Evolutionary conservation across 2,329 filamentous ascomycete species (phyloP).

Genomic region (Colletotrichum costaricense): DNA sequence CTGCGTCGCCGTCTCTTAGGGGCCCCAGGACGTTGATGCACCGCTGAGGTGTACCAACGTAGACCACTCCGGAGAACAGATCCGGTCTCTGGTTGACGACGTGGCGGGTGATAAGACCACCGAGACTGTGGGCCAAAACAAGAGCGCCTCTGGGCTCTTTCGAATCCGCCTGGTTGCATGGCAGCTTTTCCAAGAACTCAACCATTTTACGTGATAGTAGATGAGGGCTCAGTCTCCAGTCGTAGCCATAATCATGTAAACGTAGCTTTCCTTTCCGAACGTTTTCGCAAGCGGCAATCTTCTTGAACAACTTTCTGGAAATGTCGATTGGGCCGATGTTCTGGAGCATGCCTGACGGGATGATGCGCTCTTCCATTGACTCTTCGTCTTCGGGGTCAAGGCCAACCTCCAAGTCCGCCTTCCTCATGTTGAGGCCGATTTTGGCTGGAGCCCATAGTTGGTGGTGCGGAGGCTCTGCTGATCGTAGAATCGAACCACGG

Average conservation of each 20-base stretch:
- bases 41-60: constrained; percentile 84
- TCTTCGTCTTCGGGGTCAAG: constrained; percentile 85
- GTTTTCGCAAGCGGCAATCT: constrained; percentile 80
- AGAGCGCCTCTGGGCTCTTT: constrained; percentile 79
- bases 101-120: constrained; percentile 88
- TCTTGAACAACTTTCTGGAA: constrained; percentile 82
- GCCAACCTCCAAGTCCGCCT: constrained; percentile 90
- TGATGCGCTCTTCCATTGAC: constrained; percentile 83
- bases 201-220: constrained; percentile 79
- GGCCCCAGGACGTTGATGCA: constrained; percentile 94
- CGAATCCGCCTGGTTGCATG: constrained; percentile 74
- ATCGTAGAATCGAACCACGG: constrained; percentile 88
- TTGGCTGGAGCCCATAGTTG: constrained; percentile 96
- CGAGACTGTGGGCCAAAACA: constrained; percentile 88
- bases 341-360: constrained; percentile 88
- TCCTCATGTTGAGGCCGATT: constrained; percentile 89
- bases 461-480: constrained; percentile 83
- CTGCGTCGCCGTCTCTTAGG: constrained; percentile 90
- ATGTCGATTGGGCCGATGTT: constrained; percentile 94
- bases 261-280: constrained; percentile 76
- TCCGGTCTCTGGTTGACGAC: constrained; percentile 88
- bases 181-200: constrained; percentile 77
- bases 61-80: constrained; percentile 87
- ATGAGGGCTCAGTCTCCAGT: constrained; percentile 90
- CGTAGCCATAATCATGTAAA: constrained; percentile 92